These are phyloP conservation scores for Cyberlindnera euphorbiiphila DNA, from an alignment of 805 yeast species.

Conservation along the genomic window DNA sequence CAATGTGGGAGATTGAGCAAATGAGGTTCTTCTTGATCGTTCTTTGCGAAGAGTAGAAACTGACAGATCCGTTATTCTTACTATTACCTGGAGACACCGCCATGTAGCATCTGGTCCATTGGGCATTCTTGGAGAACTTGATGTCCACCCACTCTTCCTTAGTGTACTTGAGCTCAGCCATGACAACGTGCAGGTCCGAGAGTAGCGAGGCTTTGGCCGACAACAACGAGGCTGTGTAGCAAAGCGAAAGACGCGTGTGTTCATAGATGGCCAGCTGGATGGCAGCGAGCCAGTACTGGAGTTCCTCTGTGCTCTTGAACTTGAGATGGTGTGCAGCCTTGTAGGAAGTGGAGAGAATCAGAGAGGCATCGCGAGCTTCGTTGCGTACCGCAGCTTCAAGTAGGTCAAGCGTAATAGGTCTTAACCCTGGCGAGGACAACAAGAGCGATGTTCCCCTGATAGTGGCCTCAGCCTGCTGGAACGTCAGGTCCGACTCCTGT, in stretches of 20 bases:
- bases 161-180: constrained; percentile 44
- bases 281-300: constrained; percentile 42
- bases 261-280: constrained; percentile 55
- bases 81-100: constrained; percentile 44
- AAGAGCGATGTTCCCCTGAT: constrained; percentile 38
- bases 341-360: constrained; percentile 14
- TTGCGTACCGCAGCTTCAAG: constrained; percentile 18
- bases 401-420: constrained; percentile 34
- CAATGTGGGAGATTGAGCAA: constrained; percentile 42
- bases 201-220: constrained; percentile 54
- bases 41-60: constrained; percentile 48
- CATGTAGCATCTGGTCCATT: constrained; percentile 55
- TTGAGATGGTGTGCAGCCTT: constrained; percentile 23
- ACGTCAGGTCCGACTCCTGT: constrained; percentile 27
- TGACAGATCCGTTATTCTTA: constrained; percentile 43
- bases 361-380: constrained; percentile 4
- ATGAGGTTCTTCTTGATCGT: constrained; percentile 48
- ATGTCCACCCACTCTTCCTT: constrained; percentile 61
- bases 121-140: constrained; percentile 53
- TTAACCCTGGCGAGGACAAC: constrained; percentile 19
- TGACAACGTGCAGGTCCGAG: constrained; percentile 54
- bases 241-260: constrained; percentile 51
- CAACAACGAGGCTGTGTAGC: constrained; percentile 61
- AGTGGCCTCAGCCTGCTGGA: constrained; percentile 14
- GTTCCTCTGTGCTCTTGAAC: constrained; percentile 11